Base-by-base conservation (phyloP, 495 filamentous ascomycete genomes). In the Lindgomyces ingoldianus region DNA sequence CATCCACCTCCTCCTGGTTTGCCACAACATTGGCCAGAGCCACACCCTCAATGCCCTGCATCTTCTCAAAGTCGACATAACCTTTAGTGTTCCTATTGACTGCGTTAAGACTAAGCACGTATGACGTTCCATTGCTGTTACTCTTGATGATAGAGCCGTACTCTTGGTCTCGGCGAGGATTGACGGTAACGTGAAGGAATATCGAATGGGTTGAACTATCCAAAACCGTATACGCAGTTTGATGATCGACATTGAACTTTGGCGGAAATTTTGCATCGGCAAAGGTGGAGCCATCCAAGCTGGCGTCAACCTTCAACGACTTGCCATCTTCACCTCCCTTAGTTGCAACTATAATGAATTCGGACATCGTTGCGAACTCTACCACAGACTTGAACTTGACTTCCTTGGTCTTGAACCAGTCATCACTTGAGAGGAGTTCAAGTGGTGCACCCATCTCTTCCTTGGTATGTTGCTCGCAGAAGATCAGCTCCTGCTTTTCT, bases 41-140 rank as follows among this genome's bases (percentile, higher is more conserved):
- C 53, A 98, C 91, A 27, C 94, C 94, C 73, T 98, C 92, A 29
- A 98, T 81, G 4, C 89, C 90, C 25, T 87, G 84, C 83, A 96
- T 91, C 79, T 96, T 96, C 73, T 99, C 94, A 72, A 96, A 99
- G 74, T 99, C 94, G 41, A 94, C 91, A 72, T 87, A 96, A 44
- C 88, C 92, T 0, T 53, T 64, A 2, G 80, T 75, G 67, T 96
- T 85, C 57, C 89, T 82, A 74, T 96, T 96, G 68, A 97, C 89
- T 0, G 81, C 83, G 49, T 82, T 76, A 9, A 93, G 77, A 74
- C 89, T 93, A 51, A 93, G 77, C 21, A 95, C 90, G 68, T 97
- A 99, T 1, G 89, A 93, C 0, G 94, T 98, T 39, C 94, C 94
- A 72, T 98, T 98, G 69, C 90, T 96, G 76, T 99, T 99, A 68